Percentiles rank a stretch among this genome's conserved stretches.
phyloP scores from a whole-genome alignment of 2,329 filamentous ascomycete genomes.

The Fusarium buxicola region DNA sequence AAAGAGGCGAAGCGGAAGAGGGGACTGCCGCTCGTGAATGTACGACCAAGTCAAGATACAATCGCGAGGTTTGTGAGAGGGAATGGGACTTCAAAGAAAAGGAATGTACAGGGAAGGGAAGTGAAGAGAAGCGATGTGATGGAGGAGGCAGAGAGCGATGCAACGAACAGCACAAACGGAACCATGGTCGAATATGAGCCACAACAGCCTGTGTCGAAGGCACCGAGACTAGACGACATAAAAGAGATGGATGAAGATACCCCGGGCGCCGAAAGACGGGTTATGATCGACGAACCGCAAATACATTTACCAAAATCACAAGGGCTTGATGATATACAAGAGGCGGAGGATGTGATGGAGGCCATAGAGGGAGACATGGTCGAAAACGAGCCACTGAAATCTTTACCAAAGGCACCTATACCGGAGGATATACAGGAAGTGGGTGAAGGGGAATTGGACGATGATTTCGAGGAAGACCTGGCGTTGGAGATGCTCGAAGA shows the following conservation, averaged over 20 bases:
- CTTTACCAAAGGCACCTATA: neutral
- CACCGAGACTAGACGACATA: conserved; percentile 17
- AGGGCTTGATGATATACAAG: neutral
- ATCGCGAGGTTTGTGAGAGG: conserved; percentile 64
- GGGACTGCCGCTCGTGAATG: conserved; percentile 65
- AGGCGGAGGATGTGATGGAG: neutral
- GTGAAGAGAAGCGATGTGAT: conserved; percentile 16
- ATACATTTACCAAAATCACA: neutral
- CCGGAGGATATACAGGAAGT: conserved; percentile 22
- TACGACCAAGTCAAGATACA: conserved; percentile 67
- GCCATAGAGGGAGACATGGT: neutral
- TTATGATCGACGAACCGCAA: neutral
- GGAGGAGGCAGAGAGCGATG: conserved; percentile 1
- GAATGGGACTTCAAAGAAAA: conserved; percentile 49
- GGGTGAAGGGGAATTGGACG: conserved; percentile 45
- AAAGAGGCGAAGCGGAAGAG: conserved; percentile 62
- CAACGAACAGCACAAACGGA: neutral
- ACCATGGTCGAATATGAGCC: neutral
- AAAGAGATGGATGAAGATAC: conserved; percentile 32
- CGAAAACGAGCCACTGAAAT: neutral
- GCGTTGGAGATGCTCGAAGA: conserved; percentile 43
- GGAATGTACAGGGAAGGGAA: conserved; percentile 40
- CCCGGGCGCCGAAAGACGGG: neutral
- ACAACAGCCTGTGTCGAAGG: conserved; percentile 2
- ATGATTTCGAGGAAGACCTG: conserved; percentile 43